Percentiles rank a stretch among this genome's conserved stretches.
Evolutionary conservation across 768 basidiomycete genomes (phyloP).

Genomic region (Boletales sp.): DNA sequence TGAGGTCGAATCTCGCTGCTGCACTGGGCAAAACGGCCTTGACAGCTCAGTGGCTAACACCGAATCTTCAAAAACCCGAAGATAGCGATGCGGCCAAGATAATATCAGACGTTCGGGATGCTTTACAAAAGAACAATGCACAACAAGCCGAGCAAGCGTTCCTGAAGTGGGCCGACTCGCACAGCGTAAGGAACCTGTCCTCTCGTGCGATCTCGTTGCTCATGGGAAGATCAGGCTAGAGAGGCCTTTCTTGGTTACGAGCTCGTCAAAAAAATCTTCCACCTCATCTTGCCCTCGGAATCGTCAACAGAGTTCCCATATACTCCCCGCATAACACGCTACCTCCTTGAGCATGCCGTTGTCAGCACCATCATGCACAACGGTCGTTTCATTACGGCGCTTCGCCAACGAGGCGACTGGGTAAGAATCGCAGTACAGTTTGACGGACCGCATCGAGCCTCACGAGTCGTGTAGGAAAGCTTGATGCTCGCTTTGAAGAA

Average conservation of each 20-base stretch:
- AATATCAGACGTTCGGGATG: conserved; percentile 35
- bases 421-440: conserved; percentile 32
- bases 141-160: conserved; percentile 58
- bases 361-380: conserved; percentile 63
- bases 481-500: conserved; percentile 49
- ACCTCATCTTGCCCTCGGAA: conserved; percentile 44
- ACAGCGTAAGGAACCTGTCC: conserved; percentile 18
- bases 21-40: conserved; percentile 53
- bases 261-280: conserved; percentile 59
- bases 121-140: conserved; percentile 41
- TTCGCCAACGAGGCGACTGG: conserved; percentile 65
- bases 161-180: conserved; percentile 53
- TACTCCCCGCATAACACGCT: conserved; percentile 52
- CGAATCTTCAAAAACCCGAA: conserved; percentile 2
- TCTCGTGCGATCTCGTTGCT: not conserved
- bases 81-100: conserved; percentile 30
- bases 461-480: conserved; percentile 23
- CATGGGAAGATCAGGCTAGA: conserved; percentile 12
- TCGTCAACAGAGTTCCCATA: conserved; percentile 39
- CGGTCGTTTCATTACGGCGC: conserved; percentile 50
- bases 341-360: conserved; percentile 53
- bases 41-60: conserved; percentile 45
- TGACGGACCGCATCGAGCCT: not conserved
- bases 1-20: conserved; percentile 56
- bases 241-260: conserved; percentile 35